Base-by-base conservation (phyloP, 805 yeast species). In the Candida andamanensis region DNA sequence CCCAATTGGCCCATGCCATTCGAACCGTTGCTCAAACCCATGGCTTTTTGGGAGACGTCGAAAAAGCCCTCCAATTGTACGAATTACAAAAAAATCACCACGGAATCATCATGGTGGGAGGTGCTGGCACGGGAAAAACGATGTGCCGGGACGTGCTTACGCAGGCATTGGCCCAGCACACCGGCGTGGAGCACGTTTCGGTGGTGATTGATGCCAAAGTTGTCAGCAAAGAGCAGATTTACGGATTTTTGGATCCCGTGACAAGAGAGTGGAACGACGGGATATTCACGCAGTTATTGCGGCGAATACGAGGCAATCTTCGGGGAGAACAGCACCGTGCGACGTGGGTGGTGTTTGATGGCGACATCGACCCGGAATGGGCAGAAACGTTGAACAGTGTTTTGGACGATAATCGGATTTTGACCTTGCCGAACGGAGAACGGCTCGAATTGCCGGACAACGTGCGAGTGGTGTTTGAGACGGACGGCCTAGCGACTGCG, bases 251-350 rank as follows among this genome's bases (percentile, higher is more conserved):
- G 21, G 95, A 89, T 43, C 55, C 70, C 1, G 68, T 85, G 0
- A 87, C 97, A 0, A 60, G 95, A 18, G 97, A 90, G 32, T 90
- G 97, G 97, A 73, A 72, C 1, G 97, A 90, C 56, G 97, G 97
- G 5, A 49, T 89, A 7, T 69, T 89, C 31, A 84, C 95, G 0
- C 54, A 74, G 7, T 67, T 80, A 6, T 46, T 90, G 26, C 62
- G 97, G 40, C 65, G 62, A 31, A 68, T 81, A 1, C 54, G 54
- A 3, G 71, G 67, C 3, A 78, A 78, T 39, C 42, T 72, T 11
- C 60, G 82, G 26, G 86, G 85, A 1, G 89, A 82, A 39, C 44
- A 51, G 6, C 41, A 58, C 2, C 76, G 71, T 37, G 54, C 67
- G 3, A 67, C 78, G 11, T 87, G 95, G 92, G 69, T 90, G 37